Base-by-base conservation (phyloP, 1,284 basidiomycete species). In the Ceratorhiza oryzae-sativae region DNA sequence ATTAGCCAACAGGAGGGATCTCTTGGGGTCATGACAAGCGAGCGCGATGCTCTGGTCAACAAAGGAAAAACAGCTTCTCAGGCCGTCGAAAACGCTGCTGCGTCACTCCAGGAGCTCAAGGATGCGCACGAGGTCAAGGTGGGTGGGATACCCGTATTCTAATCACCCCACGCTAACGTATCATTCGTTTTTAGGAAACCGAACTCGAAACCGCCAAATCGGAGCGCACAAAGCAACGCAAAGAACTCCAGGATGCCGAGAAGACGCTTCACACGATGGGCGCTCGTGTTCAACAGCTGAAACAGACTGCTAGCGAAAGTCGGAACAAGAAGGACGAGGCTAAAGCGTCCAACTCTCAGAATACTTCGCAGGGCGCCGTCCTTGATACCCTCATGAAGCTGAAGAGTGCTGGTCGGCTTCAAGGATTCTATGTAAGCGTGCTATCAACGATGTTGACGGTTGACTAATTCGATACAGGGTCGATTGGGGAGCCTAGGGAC, bases 401-500 rank as follows among this genome's bases (percentile, higher is more conserved):
- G 58, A 89, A 88, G 76, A 87, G 88, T 58, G 84, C 89, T 71
- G 95, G 95, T 2, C 88, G 93, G 15, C 88, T 97, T 74, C 84
- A 86, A 42, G 95, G 95, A 10, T 98, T 97, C 82, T 91, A 97
- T 80, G 94, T 95, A 78, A 75, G 91, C 82, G 0, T n/a, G 20
- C 18, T 9, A n/a, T 6, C 6, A 27, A 49, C 18, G 58, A 74
- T 9, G 76, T 75, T 70, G 74, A 76, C 34, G 51, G 73, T 65
- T 70, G 71, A 46, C 45, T 72, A 20, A 75, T 23, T 74, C 18
- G 70, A 8, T 30, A 55, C 1, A 97, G 92, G 97, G 97, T n/a
- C 94, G 97, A 45, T 86, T 99, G 1, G 97, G 97, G 30, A 92
- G 90, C 78, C 88, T 99, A 0, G 97, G 97, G 34, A 92, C 93